Conservation (phyloP, 2,329 filamentous ascomycete genomes). For the Elsinoe australis region DNA sequence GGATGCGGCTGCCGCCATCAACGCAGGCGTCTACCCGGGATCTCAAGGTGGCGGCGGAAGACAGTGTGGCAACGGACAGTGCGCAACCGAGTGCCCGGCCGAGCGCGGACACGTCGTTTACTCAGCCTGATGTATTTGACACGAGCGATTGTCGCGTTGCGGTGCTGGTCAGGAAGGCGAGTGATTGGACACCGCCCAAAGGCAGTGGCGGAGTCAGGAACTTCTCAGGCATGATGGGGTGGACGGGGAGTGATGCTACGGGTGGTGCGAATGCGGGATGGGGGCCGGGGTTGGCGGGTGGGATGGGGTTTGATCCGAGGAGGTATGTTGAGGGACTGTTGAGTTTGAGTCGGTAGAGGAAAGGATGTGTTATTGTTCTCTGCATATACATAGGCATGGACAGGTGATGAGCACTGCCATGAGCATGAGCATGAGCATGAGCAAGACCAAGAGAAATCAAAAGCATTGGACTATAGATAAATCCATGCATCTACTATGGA, state of each 20-base stretch:
- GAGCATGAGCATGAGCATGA: too few relatives aligned
- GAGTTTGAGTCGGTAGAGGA: slow-evolving; percentile 18
- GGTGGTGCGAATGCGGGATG: slow-evolving; percentile 40
- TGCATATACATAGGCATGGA: too few relatives aligned
- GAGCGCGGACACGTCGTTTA: slow-evolving; percentile 15
- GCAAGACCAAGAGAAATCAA: too few relatives aligned
- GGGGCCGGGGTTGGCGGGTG: slow-evolving; percentile 59
- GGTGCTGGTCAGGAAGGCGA: slow-evolving; percentile 36
- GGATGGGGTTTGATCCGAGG: slow-evolving; percentile 69
- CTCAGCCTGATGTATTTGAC: slow-evolving; percentile 12
- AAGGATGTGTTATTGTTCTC: too few relatives aligned
- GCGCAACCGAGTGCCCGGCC: neutral
- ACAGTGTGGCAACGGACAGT: slow-evolving; percentile 1
- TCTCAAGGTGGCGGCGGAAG: slow-evolving; percentile 9
- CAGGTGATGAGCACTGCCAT: too few relatives aligned
- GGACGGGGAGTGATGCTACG: slow-evolving; percentile 27
- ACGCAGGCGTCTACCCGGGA: slow-evolving; percentile 14
- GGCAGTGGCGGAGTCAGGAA: slow-evolving; percentile 22
- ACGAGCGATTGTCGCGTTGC: slow-evolving; percentile 32
- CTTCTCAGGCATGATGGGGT: slow-evolving; percentile 28
- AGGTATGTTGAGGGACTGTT: slow-evolving; percentile 30
- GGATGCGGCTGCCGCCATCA: slow-evolving; percentile 47
- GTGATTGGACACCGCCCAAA: slow-evolving; percentile 27
- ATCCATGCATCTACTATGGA: too few relatives aligned
- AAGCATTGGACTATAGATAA: too few relatives aligned